Base-by-base conservation (phyloP, 306 rosid genomes). In the Acacia confusa region DNA sequence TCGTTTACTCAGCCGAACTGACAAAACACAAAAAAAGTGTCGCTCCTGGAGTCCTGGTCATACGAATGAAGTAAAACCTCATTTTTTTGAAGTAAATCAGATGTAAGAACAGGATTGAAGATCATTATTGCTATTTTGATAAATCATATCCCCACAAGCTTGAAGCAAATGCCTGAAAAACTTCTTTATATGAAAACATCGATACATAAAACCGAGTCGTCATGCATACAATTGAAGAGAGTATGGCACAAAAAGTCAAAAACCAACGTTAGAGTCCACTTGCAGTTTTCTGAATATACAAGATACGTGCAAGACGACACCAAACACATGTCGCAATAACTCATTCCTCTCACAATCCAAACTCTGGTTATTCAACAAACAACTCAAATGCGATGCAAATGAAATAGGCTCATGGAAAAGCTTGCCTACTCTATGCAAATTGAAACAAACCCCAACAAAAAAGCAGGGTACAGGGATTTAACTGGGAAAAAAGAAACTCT, bases 281-380 rank as follows among this genome's bases (percentile, higher is more conserved):
- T 44, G n/a, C 74, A 72, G 44, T 75, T 69, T 64, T 66, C 70
- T 81, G 69, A 75, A 58, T 41, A 79, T 40, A 60, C 85, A 73
- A 53, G 6, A 43, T 55, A 48, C 41, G 67, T 67, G 83, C 78
- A 69, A 78, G 75, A 77, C 81, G 44, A 55, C 63, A 83, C 50
- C 69, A 80, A 38, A 72, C 60, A 22, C 79, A 82, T 68, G 80
- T 41, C 38, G 65, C 66, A 82, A 84, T 61, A 85, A 79, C 86
- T 81, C 88, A 44, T 63, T 74, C 82, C 78, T 80, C 78, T 78
- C 81, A 74, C 76, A 85, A 74, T 34, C n/a, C 75, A 44, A 83
- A 87, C 72, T 69, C 72, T 28, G 20, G 66, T 52, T 34, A 73
- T 52, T 9, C 28, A 28, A 80, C 28, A 40, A 69, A 69, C 15